phyloP scores from a whole-genome alignment of 257 asterid species.

The Echium plantagineum region DNA sequence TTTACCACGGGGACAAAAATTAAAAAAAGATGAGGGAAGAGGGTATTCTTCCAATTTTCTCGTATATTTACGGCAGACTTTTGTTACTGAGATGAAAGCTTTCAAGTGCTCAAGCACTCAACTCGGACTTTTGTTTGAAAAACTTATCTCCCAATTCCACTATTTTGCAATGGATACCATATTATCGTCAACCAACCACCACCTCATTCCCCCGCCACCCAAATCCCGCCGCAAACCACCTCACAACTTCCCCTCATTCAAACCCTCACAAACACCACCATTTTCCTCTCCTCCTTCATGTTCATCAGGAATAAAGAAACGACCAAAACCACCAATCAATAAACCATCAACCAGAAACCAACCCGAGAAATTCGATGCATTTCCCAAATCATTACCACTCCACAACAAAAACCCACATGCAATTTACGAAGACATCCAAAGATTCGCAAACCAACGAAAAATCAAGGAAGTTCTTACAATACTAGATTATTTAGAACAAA shows the following conservation, averaged over 20 bases:
- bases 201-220: constrained; percentile 17
- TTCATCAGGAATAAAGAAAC: constrained; percentile 2
- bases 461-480: constrained; percentile 68
- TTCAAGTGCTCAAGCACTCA: too few species aligned
- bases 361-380: constrained; percentile 24
- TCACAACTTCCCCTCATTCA: background rate
- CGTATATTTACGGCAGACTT: too few species aligned
- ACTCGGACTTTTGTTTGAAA: too few species aligned
- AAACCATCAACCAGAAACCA: constrained; percentile 17
- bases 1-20: too few species aligned
- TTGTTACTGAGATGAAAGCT: too few species aligned
- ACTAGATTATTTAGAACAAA: constrained; percentile 62
- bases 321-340: background rate
- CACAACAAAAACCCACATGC: constrained; percentile 63
- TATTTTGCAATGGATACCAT: constrained; percentile 26
- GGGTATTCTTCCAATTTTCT: too few species aligned
- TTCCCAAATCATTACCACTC: constrained; percentile 44
- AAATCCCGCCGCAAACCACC: constrained; percentile 14
- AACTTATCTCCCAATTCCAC: background rate
- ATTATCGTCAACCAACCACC: constrained; percentile 20
- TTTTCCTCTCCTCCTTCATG: constrained; percentile 15
- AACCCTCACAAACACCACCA: background rate
- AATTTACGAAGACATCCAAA: constrained; percentile 62
- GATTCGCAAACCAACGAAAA: constrained; percentile 47
- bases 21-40: too few species aligned